Percentiles rank a stretch among this genome's conserved stretches.
Conservation (phyloP, 257 asterid species). For the Verbena officinalis region DNA sequence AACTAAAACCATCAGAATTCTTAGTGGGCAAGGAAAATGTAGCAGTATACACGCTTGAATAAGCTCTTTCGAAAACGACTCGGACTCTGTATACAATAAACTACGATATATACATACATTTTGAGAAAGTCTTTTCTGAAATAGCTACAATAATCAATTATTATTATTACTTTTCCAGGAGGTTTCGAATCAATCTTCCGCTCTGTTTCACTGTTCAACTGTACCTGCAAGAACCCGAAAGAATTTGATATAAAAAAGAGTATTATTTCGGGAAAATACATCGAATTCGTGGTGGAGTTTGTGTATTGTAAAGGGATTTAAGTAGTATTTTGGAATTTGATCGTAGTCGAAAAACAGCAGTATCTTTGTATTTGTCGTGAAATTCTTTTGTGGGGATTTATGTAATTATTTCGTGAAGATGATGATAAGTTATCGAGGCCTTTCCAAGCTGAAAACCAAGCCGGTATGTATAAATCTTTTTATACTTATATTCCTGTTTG, state of each 20-base stretch:
- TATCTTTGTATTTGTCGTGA: not conserved
- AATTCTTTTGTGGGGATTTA: not conserved
- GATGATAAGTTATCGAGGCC: conserved; percentile 60
- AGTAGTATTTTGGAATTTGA: conserved; percentile 16
- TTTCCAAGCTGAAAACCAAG: conserved; percentile 55
- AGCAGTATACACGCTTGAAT: conserved; percentile 6
- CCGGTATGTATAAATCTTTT: conserved; percentile 39
- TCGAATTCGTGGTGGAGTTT: conserved; percentile 13
- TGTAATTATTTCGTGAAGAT: conserved; percentile 33
- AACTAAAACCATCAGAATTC: conserved; percentile 6
- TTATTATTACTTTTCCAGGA: conserved; percentile 13
- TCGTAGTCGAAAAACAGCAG: not conserved
- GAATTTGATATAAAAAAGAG: not conserved
- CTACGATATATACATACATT: not conserved
- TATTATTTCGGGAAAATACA: not conserved
- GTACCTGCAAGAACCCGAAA: not conserved
- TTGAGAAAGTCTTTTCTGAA: not conserved
- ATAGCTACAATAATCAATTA: not conserved
- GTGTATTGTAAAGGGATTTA: not conserved
- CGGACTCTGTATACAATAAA: not conserved
- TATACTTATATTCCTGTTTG: not conserved
- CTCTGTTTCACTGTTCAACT: conserved; percentile 17
- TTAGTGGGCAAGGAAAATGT: conserved; percentile 27
- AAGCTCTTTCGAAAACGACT: conserved; percentile 19
- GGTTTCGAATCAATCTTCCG: conserved; percentile 23